Base-by-base conservation (phyloP, 768 basidiomycete genomes). In the Hygrocybe coccinea region DNA sequence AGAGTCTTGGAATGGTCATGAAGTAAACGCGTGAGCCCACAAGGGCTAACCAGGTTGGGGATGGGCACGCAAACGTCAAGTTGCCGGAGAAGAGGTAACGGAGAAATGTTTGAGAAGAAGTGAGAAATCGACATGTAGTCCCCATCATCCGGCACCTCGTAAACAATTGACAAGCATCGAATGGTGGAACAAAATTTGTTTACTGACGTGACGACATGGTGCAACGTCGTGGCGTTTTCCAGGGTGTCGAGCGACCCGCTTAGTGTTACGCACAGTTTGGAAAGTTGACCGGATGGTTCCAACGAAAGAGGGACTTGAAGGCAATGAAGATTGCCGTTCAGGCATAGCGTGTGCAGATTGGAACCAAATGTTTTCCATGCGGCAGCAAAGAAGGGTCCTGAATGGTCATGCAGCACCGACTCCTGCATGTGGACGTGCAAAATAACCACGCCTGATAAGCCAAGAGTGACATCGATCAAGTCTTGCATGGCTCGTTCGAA, bases 371-470 rank as follows among this genome's bases (percentile, higher is more conserved):
- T 63, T 1, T 61, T 53, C 76, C 76, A 79, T 2, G 74, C 75
- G 17, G 69, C 58, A 3, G 64, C 54, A 58, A 75, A 72, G 39
- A 77, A 69, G 1, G 62, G 51, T 14, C 64, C 56, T 15, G 74
- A 54, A 53, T 73, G 61, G 54, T 71, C 64, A 1, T 35, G 21
- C 4, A 65, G 62, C 17, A 68, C 67, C n/a, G 71, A 53, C 48
- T 76, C 71, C 74, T 74, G 75, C 4, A 72, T 68, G 49, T 74
- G 71, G 21, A 78, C 64, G 17, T 67, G 65, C 29, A 79, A 71
- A 1, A 65, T 59, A 19, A 60, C 61, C 54, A 76, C 58, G 43
- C 68, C 69, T 5, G 56, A 57, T 55, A 79, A 62, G 14, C 57
- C 58, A 22, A 72, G 72, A 21, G 74, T 61, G 22, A 69, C 57